Evolutionary conservation across 2,329 filamentous ascomycete genomes (phyloP), one percentile per base, ranked within the genome.

Genomic region (Pestalotiopsis sp.): DNA sequence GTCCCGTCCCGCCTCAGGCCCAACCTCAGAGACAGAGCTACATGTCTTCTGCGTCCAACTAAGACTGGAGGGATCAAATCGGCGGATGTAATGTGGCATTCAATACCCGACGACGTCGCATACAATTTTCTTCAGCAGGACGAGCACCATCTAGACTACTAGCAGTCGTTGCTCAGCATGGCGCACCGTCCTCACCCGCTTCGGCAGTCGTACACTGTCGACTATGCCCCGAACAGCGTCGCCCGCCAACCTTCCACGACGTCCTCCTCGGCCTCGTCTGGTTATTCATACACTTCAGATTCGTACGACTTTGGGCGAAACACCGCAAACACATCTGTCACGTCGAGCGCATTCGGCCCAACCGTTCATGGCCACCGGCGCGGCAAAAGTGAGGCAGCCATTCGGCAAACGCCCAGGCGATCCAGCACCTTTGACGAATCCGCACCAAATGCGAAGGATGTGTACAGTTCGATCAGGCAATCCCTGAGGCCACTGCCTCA

Each of bases 401-500:
- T 77, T 69, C 84, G 85, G 58, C 86, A 90, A 76, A 78, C 85
- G 73, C 80, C 84, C 69, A 81, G 86, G 72, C 81, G 81, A 69
- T 77, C 84, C 80, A 79, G 85, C 76, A 81, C 84, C 77, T 72
- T 76, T 36, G 79, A 83, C 77, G 78, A 84, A 71, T 73, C 81
- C 66, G 80, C 82, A 73, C 81, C 79, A 68, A 78, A 80, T 70
- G 84, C 88, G n/a, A 88, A 90, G 41, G 90, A 88, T 73, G 85
- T 91, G 71, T 95, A 94, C 76, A 89, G 88, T 72, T 91, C 87
- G 72, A 87, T 92, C 69, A 91, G 94, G 66, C 92, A 93, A 76
- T 94, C 93, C 25, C 83, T 97, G 69, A 90, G 93, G 63, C 92
- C 92, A 27, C 85, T 94, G 6, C 88, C 91, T 3, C 92, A 93